These are phyloP conservation scores for Pyricularia grisea DNA, from an alignment of 2,329 filamentous ascomycete genomes.

Conservation along the genomic window DNA sequence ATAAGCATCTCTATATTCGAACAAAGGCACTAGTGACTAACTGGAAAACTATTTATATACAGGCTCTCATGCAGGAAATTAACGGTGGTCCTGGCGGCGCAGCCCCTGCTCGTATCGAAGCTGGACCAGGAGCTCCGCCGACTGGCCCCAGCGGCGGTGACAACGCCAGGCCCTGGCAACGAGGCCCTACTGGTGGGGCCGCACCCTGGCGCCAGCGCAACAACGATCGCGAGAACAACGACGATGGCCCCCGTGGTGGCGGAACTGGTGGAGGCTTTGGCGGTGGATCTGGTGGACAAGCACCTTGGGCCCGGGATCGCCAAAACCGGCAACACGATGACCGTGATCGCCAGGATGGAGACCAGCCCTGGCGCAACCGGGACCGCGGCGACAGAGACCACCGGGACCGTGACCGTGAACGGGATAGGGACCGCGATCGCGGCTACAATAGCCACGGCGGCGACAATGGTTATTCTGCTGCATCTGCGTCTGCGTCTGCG, in stretches of 20 bases:
- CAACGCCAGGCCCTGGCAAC: slow-evolving; percentile 75
- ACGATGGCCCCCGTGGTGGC: slow-evolving; percentile 14
- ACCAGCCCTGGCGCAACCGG: slow-evolving; percentile 4
- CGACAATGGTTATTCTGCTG: slow-evolving; percentile 15
- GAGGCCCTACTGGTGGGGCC: slow-evolving; percentile 71
- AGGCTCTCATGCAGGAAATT: slow-evolving; percentile 98
- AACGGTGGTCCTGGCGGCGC: slow-evolving; percentile 56
- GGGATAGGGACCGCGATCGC: slow-evolving; percentile 8
- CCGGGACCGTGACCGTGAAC: background rate
- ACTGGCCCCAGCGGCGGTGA: slow-evolving; percentile 1
- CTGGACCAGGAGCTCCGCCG: slow-evolving; percentile 12
- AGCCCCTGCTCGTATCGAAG: slow-evolving; percentile 11
- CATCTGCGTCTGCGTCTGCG: slow-evolving; percentile 39
- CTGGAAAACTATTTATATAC: background rate
- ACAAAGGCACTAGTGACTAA: background rate
- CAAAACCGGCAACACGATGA: slow-evolving; percentile 33
- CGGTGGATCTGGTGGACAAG: slow-evolving; percentile 33
- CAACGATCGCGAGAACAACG: slow-evolving; percentile 40
- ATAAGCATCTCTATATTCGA: background rate
- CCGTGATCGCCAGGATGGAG: slow-evolving; percentile 21
- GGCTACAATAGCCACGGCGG: slow-evolving; percentile 4
- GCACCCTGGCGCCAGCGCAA: slow-evolving; percentile 61
- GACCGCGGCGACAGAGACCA: slow-evolving; percentile 3
- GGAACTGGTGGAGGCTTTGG: slow-evolving; percentile 19
- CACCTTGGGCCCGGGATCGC: slow-evolving; percentile 55